Conservation (phyloP, 257 asterid species). For the Orobanche coerulescens region DNA sequence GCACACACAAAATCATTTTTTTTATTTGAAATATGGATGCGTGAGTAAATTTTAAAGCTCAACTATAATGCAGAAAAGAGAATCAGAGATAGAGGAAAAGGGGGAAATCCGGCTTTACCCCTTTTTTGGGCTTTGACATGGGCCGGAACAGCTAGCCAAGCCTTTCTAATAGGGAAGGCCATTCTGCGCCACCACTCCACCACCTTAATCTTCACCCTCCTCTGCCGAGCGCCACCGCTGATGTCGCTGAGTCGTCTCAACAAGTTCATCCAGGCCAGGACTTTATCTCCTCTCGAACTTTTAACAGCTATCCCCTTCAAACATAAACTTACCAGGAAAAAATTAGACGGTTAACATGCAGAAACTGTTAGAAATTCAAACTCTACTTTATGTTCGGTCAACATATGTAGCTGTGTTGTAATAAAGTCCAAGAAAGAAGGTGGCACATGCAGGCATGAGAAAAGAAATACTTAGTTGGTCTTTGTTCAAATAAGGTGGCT, state of each 20-base stretch:
- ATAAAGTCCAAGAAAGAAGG: too few relatives aligned
- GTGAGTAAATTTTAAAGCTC: too few relatives aligned
- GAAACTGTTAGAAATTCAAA: too few relatives aligned
- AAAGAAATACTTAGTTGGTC: too few relatives aligned
- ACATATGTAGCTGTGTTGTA: too few relatives aligned
- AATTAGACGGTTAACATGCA: slow-evolving; percentile 20
- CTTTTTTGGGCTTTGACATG: slow-evolving; percentile 59
- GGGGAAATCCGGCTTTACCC: slow-evolving; percentile 40
- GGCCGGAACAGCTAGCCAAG: slow-evolving; percentile 55
- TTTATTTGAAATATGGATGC: too few relatives aligned
- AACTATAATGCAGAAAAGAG: too few relatives aligned
- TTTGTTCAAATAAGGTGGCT: too few relatives aligned
- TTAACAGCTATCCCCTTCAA: neutral
- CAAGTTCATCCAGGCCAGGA: slow-evolving; percentile 68
- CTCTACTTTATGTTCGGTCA: too few relatives aligned
- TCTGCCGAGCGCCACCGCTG: slow-evolving; percentile 43
- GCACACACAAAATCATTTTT: too few relatives aligned
- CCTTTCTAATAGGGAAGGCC: slow-evolving; percentile 71
- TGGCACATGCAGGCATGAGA: too few relatives aligned
- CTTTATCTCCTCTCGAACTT: slow-evolving; percentile 13
- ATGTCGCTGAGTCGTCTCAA: slow-evolving; percentile 52
- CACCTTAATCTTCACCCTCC: slow-evolving; percentile 47
- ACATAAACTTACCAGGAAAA: neutral
- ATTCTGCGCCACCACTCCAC: slow-evolving; percentile 74
- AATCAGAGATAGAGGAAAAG: too few relatives aligned